These are phyloP conservation scores for Porpolomopsis calyptriformis DNA, from an alignment of 768 basidiomycete species.

Conservation along the genomic window DNA sequence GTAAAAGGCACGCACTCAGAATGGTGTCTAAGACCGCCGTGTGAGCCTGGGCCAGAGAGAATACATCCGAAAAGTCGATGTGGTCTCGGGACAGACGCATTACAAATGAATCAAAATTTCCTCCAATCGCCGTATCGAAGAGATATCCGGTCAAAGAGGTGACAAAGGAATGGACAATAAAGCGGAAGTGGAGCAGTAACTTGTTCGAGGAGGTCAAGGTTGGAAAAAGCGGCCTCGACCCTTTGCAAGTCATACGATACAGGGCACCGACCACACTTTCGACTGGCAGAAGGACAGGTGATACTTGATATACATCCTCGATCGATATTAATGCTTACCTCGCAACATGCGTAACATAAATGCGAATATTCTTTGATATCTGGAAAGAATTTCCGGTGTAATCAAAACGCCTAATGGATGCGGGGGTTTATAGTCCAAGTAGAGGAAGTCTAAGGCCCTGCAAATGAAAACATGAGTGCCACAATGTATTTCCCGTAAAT, in stretches of 20 bases:
- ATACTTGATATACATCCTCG: not conserved
- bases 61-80: conserved; percentile 53
- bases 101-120: conserved; percentile 66
- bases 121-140: conserved; percentile 71
- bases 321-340: conserved; percentile 34
- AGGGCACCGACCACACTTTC: conserved; percentile 56
- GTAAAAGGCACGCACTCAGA: conserved; percentile 62
- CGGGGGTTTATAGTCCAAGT: conserved; percentile 85
- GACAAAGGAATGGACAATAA: conserved; percentile 63
- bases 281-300: conserved; percentile 34
- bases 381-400: conserved; percentile 59
- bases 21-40: conserved; percentile 63
- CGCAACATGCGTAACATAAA: conserved; percentile 70
- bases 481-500: not conserved
- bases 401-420: conserved; percentile 66
- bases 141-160: conserved; percentile 58
- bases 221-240: conserved; percentile 41
- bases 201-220: conserved; percentile 43
- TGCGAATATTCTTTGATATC: conserved; percentile 77
- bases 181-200: conserved; percentile 59
- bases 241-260: conserved; percentile 48
- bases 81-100: conserved; percentile 23
- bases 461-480: conserved; percentile 4
- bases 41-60: conserved; percentile 58
- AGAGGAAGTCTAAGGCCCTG: conserved; percentile 82